Evolutionary conservation across 106 monocot genomes (phyloP).

Genomic region (Phalaenopsis aphrodite): DNA sequence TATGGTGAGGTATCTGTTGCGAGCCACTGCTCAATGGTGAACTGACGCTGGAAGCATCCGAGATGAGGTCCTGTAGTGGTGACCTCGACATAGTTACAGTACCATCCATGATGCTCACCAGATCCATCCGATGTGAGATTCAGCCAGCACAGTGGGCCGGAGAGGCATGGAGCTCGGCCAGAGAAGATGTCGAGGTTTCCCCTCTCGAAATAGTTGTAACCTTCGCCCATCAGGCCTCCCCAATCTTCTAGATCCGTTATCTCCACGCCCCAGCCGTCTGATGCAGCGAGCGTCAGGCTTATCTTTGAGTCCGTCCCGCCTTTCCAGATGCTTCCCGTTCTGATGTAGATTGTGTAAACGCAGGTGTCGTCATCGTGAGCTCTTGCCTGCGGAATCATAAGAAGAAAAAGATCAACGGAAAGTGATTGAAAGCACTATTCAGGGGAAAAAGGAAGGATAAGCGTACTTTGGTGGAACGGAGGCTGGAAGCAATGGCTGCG

Average conservation of each 20-base stretch:
- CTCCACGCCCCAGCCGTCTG: slow-evolving; percentile 36
- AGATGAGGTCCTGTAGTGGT: slow-evolving; percentile 76
- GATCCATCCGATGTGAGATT: slow-evolving; percentile 71
- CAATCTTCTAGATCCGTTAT: slow-evolving; percentile 54
- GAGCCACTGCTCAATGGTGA: slow-evolving; percentile 87
- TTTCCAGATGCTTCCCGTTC: slow-evolving; percentile 58
- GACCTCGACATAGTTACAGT: slow-evolving; percentile 94
- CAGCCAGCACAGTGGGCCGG: slow-evolving; percentile 44
- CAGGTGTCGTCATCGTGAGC: slow-evolving; percentile 27
- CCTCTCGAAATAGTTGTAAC: slow-evolving; percentile 81
- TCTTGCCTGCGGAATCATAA: not conserved
- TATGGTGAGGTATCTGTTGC: slow-evolving; percentile 54
- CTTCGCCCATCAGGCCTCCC: slow-evolving; percentile 70
- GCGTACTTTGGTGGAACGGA: not conserved
- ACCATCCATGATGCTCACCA: slow-evolving; percentile 81
- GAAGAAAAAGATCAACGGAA: not conserved
- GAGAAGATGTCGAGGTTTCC: slow-evolving; percentile 81
- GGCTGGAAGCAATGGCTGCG: not conserved
- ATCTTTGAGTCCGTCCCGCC: slow-evolving; percentile 72
- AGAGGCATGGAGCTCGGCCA: slow-evolving; percentile 70
- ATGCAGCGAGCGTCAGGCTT: slow-evolving; percentile 37
- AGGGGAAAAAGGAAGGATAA: not conserved
- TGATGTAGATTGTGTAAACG: slow-evolving; percentile 84
- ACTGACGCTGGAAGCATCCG: slow-evolving; percentile 49
- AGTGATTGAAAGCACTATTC: not conserved